Evolutionary conservation across 495 filamentous ascomycete genomes (phyloP).

Genomic region (Astrocystis sublimbata): DNA sequence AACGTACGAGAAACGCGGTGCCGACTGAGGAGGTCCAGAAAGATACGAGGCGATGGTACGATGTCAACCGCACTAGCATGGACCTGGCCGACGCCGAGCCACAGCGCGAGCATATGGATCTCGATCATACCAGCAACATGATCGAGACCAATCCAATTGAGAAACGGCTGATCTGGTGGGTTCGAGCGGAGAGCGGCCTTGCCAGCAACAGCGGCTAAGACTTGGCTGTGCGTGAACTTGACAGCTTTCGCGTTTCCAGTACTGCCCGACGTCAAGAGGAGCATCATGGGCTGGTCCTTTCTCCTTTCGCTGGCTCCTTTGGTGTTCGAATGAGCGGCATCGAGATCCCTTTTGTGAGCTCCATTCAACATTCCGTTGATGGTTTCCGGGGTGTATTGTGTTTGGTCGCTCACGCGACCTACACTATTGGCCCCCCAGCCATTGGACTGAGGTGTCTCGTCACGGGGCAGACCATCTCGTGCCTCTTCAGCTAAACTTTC

Average conservation of each 20-base stretch:
- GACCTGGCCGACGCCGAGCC: constrained; percentile 44
- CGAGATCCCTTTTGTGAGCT: neutral
- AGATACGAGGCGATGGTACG: constrained; percentile 39
- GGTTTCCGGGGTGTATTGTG: neutral
- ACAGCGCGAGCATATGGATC: constrained; percentile 52
- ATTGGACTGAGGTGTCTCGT: neutral
- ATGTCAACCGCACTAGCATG: constrained; percentile 47
- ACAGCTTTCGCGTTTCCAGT: constrained; percentile 59
- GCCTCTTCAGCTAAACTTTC: neutral
- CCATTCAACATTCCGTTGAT: neutral
- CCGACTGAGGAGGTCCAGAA: constrained; percentile 42
- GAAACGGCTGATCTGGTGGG: constrained; percentile 29
- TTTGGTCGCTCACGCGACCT: no score
- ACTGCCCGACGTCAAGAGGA: constrained; percentile 62
- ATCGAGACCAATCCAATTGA: constrained; percentile 56
- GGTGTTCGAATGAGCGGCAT: neutral
- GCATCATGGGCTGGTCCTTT: neutral
- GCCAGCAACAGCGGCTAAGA: constrained; percentile 47
- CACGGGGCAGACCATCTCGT: no score
- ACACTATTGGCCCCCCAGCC: no score
- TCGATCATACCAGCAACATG: constrained; percentile 57
- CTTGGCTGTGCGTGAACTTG: constrained; percentile 43
- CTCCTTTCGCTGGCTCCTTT: neutral
- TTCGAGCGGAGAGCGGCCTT: constrained; percentile 31
- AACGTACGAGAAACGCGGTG: constrained; percentile 52